Base-by-base conservation (phyloP, 495 filamentous ascomycete genomes). In the Elaphomyces granulatus region DNA sequence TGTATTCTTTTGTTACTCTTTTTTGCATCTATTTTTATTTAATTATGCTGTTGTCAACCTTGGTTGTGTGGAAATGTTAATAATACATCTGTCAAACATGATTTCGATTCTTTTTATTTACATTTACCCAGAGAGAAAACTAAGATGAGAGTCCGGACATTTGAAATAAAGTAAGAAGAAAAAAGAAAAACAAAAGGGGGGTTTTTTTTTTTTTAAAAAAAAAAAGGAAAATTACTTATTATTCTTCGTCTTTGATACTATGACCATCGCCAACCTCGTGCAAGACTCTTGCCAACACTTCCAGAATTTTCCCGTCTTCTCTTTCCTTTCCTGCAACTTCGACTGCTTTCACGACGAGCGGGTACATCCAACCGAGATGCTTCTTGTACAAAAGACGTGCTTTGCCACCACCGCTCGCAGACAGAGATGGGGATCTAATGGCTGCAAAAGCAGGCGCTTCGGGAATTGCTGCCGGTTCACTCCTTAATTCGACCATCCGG, bases 361-460 rank as follows among this genome's bases (percentile, higher is more conserved):
- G 81, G 53, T 88, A 94, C 37, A 98, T 60, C 59, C 79, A 71
- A 41, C 81, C 71, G 16, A 96, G 59, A 62, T 95, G 90, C 55
- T 81, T 82, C 50, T 64, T 70, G n/a, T 61, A 49, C 20, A 4
- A 16, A 17, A 37, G 15, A n/a, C 23, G 41, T 37, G 51, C 44
- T 38, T 2, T 15, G 19, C 9, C 9, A 19, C 15, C 34, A 10
- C 15, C 34, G 15, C 12, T 41, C 19, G 39, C 15, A 10, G 39
- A 28, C 12, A 28, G 18, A 19, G 19, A 14, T 17, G 30, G 9
- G 12, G 18, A 26, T 31, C n/a, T 15, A 28, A 33, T 8, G 14
- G 34, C 36, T 18, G 41, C 35, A 2, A 38, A 34, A 7, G 41
- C 66, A 1, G 70, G 62, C 30, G 70, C 68, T 32, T 80, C 74